Base-by-base conservation (phyloP, 1,284 basidiomycete genomes). In the Flammula alnicola region DNA sequence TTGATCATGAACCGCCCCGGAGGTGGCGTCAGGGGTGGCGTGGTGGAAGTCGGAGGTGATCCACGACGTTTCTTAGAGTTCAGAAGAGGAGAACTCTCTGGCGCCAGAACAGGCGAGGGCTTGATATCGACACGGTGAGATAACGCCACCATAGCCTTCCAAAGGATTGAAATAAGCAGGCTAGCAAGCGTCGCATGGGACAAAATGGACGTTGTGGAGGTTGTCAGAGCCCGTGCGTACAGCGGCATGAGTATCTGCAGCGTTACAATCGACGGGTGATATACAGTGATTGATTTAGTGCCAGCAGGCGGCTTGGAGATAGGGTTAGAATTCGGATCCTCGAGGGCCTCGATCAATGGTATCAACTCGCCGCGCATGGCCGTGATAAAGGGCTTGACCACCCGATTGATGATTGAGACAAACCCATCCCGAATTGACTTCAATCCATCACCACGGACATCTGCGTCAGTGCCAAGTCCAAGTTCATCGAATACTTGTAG, bases 141-240 rank as follows among this genome's bases (percentile, higher is more conserved):
- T 17, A 91, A 64, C 11, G 86, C 84, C 22, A 91, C 80, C 43
- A 91, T 74, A 3, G 79, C 81, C 10, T 78, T 79, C 89, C 89
- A 91, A 2, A 88, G 69, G 1, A 88, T 64, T 6, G 81, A 83
- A 59, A 91, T 89, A 53, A 88, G 74, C 52, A 89, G 77, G 1
- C 83, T 79, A 0, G 87, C 86, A 17, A 91, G 72, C 1, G 74
- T 67, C 12, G 77, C 70, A 56, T 91, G 83, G 0, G 83, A 77
- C 3, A 76, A 63, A 10, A 73, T 63, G 5, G 79, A 76, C 3
- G 73, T 67, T 5, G 80, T 79, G 62, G 81, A 86, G n/a, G 81
- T 78, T 7, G 67, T 64, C 25, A 91, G 69, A 22, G 78, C 77
- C 35, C 78, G 78, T 5, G 77, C 70, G 59, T 89, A 87, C 2